Evolutionary conservation across 805 yeast genomes (phyloP).

Genomic region (Saccharomycopsis schoenii): DNA sequence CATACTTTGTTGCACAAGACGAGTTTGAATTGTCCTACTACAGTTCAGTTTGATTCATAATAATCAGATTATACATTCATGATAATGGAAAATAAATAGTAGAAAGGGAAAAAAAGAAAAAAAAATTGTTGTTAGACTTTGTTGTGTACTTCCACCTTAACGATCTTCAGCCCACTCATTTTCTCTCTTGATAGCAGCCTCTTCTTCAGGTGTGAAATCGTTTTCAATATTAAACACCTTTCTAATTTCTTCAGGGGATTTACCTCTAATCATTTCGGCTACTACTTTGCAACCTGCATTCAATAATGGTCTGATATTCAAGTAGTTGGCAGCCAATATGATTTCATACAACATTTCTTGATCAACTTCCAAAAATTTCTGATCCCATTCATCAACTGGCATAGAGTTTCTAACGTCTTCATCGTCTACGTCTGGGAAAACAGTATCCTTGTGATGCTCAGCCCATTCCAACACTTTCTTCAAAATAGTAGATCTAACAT

Average conservation of each 20-base stretch:
- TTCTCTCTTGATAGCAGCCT: constrained; percentile 78
- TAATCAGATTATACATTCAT: no score
- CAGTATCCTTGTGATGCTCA: constrained; percentile 80
- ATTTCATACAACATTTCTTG: constrained; percentile 82
- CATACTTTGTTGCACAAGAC: no score
- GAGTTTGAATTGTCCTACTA: no score
- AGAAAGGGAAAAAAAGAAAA: background rate
- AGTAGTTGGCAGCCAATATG: constrained; percentile 70
- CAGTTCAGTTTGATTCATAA: no score
- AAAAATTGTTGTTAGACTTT: background rate
- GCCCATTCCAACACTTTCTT: constrained; percentile 94
- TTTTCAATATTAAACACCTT: constrained; percentile 72
- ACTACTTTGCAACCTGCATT: constrained; percentile 76
- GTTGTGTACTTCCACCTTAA: constrained; percentile 22
- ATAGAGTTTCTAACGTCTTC: constrained; percentile 81
- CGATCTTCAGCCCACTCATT: constrained; percentile 91
- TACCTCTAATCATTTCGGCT: constrained; percentile 76
- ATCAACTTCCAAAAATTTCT: constrained; percentile 85
- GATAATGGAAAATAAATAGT: background rate
- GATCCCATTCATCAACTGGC: constrained; percentile 94
- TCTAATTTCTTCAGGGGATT: constrained; percentile 72
- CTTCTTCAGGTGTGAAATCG: constrained; percentile 81
- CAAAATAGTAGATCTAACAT: constrained; percentile 78
- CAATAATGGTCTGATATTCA: constrained; percentile 63
- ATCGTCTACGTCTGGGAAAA: constrained; percentile 70